Evolutionary conservation across 2,329 filamentous ascomycete genomes (phyloP).

Genomic region (Epicoccum sorghinum): DNA sequence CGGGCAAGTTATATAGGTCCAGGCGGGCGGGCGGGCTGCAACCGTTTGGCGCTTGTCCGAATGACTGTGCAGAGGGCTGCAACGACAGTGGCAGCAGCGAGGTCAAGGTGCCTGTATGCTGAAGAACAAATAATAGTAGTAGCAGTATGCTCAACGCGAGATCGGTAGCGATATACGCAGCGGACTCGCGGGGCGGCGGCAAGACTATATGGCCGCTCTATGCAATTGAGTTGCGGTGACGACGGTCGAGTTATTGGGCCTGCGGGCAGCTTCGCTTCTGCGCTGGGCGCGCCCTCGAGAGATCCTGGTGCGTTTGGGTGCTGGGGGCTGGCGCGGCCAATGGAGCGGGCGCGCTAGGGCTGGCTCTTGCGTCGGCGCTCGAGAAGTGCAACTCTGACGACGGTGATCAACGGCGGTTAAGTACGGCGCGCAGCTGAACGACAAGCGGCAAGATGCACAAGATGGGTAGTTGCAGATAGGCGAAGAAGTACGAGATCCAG

Average conservation of each 20-base stretch:
- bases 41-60: slow-evolving; percentile 13
- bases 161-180: slow-evolving; percentile 5
- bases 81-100: neutral
- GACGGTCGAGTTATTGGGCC: slow-evolving; percentile 22
- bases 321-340: slow-evolving; percentile 29
- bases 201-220: slow-evolving; percentile 28
- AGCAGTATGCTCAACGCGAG: slow-evolving; percentile 1
- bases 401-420: slow-evolving; percentile 14
- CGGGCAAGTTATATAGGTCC: slow-evolving; percentile 1
- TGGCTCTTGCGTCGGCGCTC: slow-evolving; percentile 28
- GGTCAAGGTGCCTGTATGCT: neutral
- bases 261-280: slow-evolving; percentile 16
- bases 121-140: neutral
- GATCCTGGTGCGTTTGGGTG: slow-evolving; percentile 21
- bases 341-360: slow-evolving; percentile 29
- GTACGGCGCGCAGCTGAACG: neutral
- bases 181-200: slow-evolving; percentile 23
- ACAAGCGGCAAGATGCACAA: neutral
- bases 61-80: slow-evolving; percentile 22
- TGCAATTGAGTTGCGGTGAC: slow-evolving; percentile 33
- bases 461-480: neutral
- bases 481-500: neutral
- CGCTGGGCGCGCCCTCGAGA: slow-evolving; percentile 25
- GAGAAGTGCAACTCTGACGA: slow-evolving; percentile 36
- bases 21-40: slow-evolving; percentile 17